These are phyloP conservation scores for Candida patagonica DNA, from an alignment of 805 yeast genomes.

Conservation along the genomic window DNA sequence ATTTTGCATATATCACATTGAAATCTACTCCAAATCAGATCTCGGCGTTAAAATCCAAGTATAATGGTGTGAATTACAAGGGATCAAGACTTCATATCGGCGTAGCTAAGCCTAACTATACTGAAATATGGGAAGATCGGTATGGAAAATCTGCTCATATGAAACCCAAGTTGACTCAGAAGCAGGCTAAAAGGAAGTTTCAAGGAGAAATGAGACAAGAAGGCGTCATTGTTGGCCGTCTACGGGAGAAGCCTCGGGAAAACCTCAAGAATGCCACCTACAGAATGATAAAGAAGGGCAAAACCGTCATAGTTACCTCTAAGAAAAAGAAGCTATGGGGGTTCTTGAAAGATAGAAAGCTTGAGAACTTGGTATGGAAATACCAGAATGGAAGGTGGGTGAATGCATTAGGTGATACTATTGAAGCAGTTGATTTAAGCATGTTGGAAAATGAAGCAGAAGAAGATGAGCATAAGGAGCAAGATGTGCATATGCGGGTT, in stretches of 20 bases:
- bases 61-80: conserved; percentile 68
- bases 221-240: conserved; percentile 47
- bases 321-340: conserved; percentile 89
- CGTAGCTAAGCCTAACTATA: conserved; percentile 51
- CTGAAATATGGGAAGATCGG: conserved; percentile 39
- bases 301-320: conserved; percentile 48
- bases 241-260: conserved; percentile 48
- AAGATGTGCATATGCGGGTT: conserved; percentile 4
- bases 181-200: conserved; percentile 27
- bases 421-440: conserved; percentile 43
- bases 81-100: conserved; percentile 57
- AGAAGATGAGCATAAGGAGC: conserved; percentile 6
- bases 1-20: conserved; percentile 63
- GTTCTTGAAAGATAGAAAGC: conserved; percentile 53
- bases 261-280: conserved; percentile 47
- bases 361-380: conserved; percentile 52
- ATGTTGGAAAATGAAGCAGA: conserved; percentile 2
- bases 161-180: conserved; percentile 21
- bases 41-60: conserved; percentile 41
- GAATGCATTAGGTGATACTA: conserved; percentile 68
- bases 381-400: conserved; percentile 66
- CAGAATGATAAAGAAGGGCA: conserved; percentile 37
- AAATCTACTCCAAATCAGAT: conserved; percentile 38
- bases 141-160: conserved; percentile 33
- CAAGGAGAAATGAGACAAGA: conserved; percentile 22